These are phyloP conservation scores for Aspergillus puulaauensis DNA, from an alignment of 2,329 filamentous ascomycete species.

Conservation along the genomic window DNA sequence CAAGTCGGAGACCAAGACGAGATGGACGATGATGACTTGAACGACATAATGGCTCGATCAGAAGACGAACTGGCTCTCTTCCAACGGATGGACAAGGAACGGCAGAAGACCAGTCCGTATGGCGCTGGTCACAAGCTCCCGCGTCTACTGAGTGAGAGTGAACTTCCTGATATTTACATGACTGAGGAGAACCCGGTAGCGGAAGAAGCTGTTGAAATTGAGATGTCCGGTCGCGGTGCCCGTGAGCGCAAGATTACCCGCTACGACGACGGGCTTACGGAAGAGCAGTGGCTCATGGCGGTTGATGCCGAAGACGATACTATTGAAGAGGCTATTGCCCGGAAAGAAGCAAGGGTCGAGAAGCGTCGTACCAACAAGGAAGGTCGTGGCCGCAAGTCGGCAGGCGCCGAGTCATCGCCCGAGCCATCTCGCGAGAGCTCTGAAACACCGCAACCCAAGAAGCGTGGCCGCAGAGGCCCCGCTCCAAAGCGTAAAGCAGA, in stretches of 20 bases:
- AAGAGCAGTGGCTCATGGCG: conserved; percentile 98
- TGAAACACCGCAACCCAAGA: conserved; percentile 74
- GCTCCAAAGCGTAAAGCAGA: conserved; percentile 85
- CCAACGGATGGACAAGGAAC: conserved; percentile 78
- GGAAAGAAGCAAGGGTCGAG: conserved; percentile 82
- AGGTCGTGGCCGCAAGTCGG: conserved; percentile 52
- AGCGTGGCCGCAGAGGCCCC: conserved; percentile 72
- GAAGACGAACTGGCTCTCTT: conserved; percentile 78
- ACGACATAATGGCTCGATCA: conserved; percentile 85
- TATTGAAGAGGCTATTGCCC: conserved; percentile 86
- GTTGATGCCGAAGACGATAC: conserved; percentile 95
- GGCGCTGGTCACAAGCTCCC: conserved; percentile 68
- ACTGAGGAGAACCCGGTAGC: conserved; percentile 77
- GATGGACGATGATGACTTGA: conserved; percentile 98
- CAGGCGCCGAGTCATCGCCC: conserved; percentile 67
- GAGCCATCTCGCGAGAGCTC: conserved; percentile 77
- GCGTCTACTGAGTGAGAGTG: conserved; percentile 81
- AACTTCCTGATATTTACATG: conserved; percentile 92
- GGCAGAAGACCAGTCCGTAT: conserved; percentile 66
- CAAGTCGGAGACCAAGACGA: conserved; percentile 85
- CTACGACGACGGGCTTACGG: conserved; percentile 95
- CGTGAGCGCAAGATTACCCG: conserved; percentile 91
- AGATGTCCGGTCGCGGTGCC: conserved; percentile 80
- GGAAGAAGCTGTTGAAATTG: conserved; percentile 69
- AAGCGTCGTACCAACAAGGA: conserved; percentile 75